Evolutionary conservation across 164 flowering plant genomes (phyloP).

Genomic region (grape (Vitis vinifera)): DNA sequence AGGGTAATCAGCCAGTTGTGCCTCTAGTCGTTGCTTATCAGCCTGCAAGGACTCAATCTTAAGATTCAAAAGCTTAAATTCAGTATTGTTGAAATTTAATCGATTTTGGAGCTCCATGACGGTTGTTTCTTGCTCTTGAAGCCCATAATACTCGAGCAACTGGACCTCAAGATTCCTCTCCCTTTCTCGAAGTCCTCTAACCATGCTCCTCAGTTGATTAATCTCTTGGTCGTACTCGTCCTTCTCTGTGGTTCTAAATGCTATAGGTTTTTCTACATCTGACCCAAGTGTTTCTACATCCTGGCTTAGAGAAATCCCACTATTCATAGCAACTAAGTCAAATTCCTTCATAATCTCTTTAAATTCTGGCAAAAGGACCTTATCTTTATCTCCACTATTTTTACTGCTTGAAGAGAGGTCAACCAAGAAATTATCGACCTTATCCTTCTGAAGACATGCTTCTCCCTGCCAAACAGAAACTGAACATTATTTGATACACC

Average conservation of each 20-base stretch:
- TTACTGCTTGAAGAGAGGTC: conserved; percentile 42
- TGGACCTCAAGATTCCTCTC: conserved; percentile 73
- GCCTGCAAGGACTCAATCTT: conserved; percentile 79
- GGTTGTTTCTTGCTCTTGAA: conserved; percentile 75
- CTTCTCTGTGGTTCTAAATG: conserved; percentile 14
- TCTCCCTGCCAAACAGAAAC: conserved; percentile 32
- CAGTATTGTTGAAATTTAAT: conserved; percentile 61
- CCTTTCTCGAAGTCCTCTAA: conserved; percentile 61
- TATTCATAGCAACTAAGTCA: conserved; percentile 18
- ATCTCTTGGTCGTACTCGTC: conserved; percentile 63
- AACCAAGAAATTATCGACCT: conserved; percentile 17
- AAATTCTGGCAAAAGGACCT: conserved; percentile 59
- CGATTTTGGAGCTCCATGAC: conserved; percentile 82
- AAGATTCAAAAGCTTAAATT: conserved; percentile 61
- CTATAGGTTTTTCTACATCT: conserved; percentile 19
- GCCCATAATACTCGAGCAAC: conserved; percentile 85
- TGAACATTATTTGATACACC: too few species aligned
- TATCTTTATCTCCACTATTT: conserved; percentile 46
- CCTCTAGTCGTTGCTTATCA: conserved; percentile 63
- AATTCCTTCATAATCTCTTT: conserved; percentile 55
- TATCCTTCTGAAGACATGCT: conserved; percentile 8
- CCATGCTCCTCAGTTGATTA: conserved; percentile 39
- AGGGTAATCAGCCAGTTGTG: conserved; percentile 59
- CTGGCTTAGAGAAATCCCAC: conserved; percentile 29
- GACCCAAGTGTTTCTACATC: conserved; percentile 28